Base-by-base conservation (phyloP, 805 yeast genomes). In the Hanseniaspora nectarophila region DNA sequence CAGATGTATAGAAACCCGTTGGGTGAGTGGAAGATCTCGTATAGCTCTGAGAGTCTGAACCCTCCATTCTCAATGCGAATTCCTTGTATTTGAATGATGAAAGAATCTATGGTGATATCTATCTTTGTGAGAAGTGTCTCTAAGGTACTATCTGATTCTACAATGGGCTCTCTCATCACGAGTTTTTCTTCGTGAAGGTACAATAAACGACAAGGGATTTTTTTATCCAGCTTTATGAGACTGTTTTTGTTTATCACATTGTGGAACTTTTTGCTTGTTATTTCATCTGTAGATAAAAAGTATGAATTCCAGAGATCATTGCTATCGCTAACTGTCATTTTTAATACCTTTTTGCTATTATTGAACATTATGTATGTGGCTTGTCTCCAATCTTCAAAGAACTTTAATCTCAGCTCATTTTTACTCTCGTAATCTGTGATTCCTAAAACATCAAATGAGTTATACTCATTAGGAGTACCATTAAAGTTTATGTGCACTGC, bases 291-390 rank as follows among this genome's bases (percentile, higher is more conserved):
- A 61, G 64, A 47, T 44, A 56, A 34, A 54, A 67, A 55, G 4
- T 80, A 70, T 9, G 82, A 65, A 1, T 68, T 57, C 84, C 89
- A 84, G 45, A 87, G 68, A 1, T 61, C 60, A 23, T 69, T 65
- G 0, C 90, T 74, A 48, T 82, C 81, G 0, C 70, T 71, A 55
- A 77, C 80, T 5, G 92, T 76, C 51, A 90, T 67, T 24, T 73
- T 72, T 95, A 90, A 83, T n/a, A 90, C 76, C 2, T 79, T 74
- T 55, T 83, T 86, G 5, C 95, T 74, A n/a, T 78, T 75, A 0
- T 95, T 95, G 57, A 81, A 78, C 34, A 84, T 63, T 0, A 87
- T 77, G 60, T 73, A 86, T 59, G 87, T 79, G 4, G 87, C 75
- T 61, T 90, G 97, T 60, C 92, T 90, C 62, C 87, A 67, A 54